Evolutionary conservation across 306 rosid genomes (phyloP).

Genomic region (Lathyrus oleraceus): DNA sequence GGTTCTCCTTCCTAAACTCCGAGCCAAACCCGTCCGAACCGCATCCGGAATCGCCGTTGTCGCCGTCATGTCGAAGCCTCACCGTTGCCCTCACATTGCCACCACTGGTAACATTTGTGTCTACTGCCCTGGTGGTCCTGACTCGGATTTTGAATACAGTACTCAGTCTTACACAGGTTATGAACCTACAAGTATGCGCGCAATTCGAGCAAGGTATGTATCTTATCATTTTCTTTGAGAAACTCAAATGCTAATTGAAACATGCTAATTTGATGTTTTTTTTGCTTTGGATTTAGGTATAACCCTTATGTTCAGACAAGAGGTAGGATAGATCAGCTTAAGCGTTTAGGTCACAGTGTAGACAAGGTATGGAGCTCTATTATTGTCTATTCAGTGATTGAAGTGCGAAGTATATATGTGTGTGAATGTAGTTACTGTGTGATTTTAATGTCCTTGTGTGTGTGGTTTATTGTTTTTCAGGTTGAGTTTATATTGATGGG

Average conservation of each 20-base stretch:
- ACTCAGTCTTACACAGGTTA: slow-evolving; percentile 98
- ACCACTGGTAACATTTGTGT: slow-evolving; percentile 96
- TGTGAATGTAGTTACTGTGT: background rate
- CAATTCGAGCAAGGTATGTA: slow-evolving; percentile 89
- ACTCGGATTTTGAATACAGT: slow-evolving; percentile 93
- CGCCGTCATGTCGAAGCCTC: slow-evolving; percentile 98
- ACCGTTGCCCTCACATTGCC: slow-evolving; percentile 94
- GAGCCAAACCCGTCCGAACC: slow-evolving; percentile 94
- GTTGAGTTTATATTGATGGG: slow-evolving; percentile 98
- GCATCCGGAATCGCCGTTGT: slow-evolving; percentile 96
- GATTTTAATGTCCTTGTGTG: slow-evolving; percentile 14
- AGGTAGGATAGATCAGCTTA: slow-evolving; percentile 95
- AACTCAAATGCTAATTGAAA: background rate
- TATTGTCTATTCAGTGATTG: background rate
- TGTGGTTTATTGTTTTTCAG: slow-evolving; percentile 52
- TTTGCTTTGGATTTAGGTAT: slow-evolving; percentile 62
- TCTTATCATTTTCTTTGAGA: background rate
- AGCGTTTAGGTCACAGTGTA: slow-evolving; percentile 97
- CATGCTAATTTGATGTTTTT: background rate
- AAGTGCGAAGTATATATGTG: slow-evolving; percentile 9
- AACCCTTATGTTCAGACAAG: slow-evolving; percentile 97
- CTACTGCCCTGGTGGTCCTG: slow-evolving; percentile 96
- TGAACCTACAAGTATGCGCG: slow-evolving; percentile 98
- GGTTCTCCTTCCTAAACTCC: slow-evolving; percentile 82
- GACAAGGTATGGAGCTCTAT: slow-evolving; percentile 69